Evolutionary conservation across 164 flowering plant genomes (phyloP), one percentile per base, ranked within the genome.

Genomic region (Paratinospora sagittata): DNA sequence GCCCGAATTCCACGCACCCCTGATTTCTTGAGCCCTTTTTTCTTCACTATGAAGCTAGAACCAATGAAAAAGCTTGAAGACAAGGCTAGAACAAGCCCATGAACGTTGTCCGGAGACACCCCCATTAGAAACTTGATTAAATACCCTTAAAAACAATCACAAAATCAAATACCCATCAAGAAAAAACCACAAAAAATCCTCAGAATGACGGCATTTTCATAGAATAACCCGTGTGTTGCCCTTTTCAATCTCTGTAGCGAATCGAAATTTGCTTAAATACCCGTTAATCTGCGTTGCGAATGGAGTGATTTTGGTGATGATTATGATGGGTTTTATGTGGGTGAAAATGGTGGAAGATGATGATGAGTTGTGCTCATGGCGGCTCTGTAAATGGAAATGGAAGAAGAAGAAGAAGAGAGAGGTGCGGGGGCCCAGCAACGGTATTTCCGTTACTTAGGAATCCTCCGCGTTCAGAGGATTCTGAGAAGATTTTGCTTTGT

Each of bases 1-100:
- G 98, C 96, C 80, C 96, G 78, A 33, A 69, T 64, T 58, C 98
- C 98, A 66, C 26, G 27, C 30, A 24, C 39, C 21, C 93, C 92
- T 16, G 98, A 88, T 71, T 77, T 90, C 41, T 72, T 85, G 0
- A 93, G 85, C 21, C 98, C 98, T 65, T 88, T 91, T 75, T 93
- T 93, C 88, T 90, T 93, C 24, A 90, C 77, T 55, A 93, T 93
- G 70, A 93, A 93, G 79, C 98, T 93, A 0, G 95, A 81, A 6
- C 97, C 98, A 41, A 93, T 93, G 64, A 93, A 93, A 37, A 89
- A 17, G 76, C 97, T 91, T 2, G 98, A 93, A 4, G 97, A 87
- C 45, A 90, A 66, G 5, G 98, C 98, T 79, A 93, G 71, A 21
- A 82, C 61, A 66, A 93, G 84, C 33, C 97, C 97, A 67, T 72